Evolutionary conservation across 192 early-diverging fungal species (phyloP), one percentile per base, ranked within the genome.

Genomic region (Gamsiella multidivaricata): DNA sequence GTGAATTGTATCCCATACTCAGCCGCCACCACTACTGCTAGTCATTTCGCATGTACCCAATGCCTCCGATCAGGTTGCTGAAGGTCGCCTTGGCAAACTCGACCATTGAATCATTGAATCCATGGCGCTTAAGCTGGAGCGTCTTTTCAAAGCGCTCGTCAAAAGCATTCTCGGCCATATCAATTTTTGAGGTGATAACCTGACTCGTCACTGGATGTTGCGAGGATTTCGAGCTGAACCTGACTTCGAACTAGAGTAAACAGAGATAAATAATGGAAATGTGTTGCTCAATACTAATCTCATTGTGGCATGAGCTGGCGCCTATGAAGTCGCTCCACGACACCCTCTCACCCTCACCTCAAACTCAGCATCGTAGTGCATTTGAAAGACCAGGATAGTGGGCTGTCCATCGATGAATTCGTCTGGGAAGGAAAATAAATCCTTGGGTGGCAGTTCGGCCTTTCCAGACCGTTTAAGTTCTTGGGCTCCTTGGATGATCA

Each of bases 11-110:
- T n/a, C n/a, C n/a, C n/a, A n/a, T n/a, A n/a, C n/a, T n/a, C n/a
- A n/a, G n/a, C n/a, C n/a, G n/a, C n/a, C n/a, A n/a, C n/a, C n/a
- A n/a, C n/a, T n/a, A n/a, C n/a, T n/a, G n/a, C n/a, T n/a, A n/a
- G n/a, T n/a, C 25, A 14, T 28, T 47, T 1, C n/a, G 18, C 36
- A 39, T 45, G n/a, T 82, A 94, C 70, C 96, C 96, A 26, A 98
- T 91, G 1, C 95, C 95, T 54, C 96, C 95, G 12, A 98, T 32
- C 61, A 98, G 80, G 69, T 95, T 96, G 62, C 92, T 92, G 33
- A 96, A 61, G 22, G 91, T 83, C 14, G 85, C 85, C 65, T 93
- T 84, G 4, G 90, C 96, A 79, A 96, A 92, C 18, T 85, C 72
- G 42, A 94, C 61, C 57, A 94, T 82, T 0, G 85, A 80, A 3